Evolutionary conservation across 331 rosid species (phyloP).

Genomic region (Arachis monticola): DNA sequence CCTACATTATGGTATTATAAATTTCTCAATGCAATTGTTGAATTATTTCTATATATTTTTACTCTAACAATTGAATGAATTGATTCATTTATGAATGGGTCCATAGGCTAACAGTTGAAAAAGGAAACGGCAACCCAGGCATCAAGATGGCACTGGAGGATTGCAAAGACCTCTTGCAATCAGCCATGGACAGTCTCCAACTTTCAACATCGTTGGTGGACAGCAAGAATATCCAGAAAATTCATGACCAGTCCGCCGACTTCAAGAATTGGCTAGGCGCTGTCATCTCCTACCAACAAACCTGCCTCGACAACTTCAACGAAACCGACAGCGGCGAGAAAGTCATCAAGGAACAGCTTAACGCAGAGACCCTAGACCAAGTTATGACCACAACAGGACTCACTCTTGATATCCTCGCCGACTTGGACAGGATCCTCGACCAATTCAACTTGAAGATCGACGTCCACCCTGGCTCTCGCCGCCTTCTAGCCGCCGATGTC

Average conservation of each 20-base stretch:
- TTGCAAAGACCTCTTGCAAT: constrained; percentile 62
- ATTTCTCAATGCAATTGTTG: too few relatives aligned
- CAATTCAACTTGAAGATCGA: constrained; percentile 48
- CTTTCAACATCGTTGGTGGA: constrained; percentile 38
- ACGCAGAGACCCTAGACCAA: constrained; percentile 27
- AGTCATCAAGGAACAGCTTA: constrained; percentile 22
- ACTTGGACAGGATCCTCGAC: constrained; percentile 39
- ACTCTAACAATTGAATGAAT: too few relatives aligned
- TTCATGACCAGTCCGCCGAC: constrained; percentile 45
- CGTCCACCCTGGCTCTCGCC: constrained; percentile 42
- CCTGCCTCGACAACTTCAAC: constrained; percentile 54
- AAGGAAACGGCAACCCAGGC: constrained; percentile 15
- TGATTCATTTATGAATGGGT: background rate
- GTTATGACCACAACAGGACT: constrained; percentile 50
- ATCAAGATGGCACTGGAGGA: constrained; percentile 61
- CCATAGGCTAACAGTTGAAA: constrained; percentile 31
- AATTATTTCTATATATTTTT: too few relatives aligned
- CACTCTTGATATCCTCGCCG: constrained; percentile 51
- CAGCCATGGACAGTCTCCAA: constrained; percentile 50
- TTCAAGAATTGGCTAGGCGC: constrained; percentile 68
- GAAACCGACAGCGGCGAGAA: constrained; percentile 29
- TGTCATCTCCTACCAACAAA: constrained; percentile 52
- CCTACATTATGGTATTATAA: too few relatives aligned
- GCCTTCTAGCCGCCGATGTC: constrained; percentile 41
- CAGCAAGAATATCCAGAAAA: constrained; percentile 21